Percentiles rank a stretch among this genome's conserved stretches.
These are phyloP conservation scores for Pycnococcus provasolii DNA, from an alignment of 139 green algal genomes.

Conservation along the genomic window DNA sequence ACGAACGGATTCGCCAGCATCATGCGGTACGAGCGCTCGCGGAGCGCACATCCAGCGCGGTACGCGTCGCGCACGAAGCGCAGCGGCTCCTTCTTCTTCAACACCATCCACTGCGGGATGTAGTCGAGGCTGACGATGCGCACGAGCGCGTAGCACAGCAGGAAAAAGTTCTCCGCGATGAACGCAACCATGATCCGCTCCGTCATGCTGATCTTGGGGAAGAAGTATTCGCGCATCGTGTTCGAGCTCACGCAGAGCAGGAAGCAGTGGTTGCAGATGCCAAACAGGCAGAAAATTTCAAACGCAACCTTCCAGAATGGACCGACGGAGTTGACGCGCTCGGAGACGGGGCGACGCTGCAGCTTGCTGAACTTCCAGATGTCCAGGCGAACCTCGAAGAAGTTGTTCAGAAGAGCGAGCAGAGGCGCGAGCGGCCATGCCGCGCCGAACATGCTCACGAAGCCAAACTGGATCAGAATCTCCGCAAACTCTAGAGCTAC, in stretches of 20 bases:
- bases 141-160: conserved; percentile 8
- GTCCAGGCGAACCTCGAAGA: conserved; percentile 20
- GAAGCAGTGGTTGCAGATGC: conserved; percentile 28
- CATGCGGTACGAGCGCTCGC: conserved; percentile 13
- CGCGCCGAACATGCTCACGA: conserved; percentile 20
- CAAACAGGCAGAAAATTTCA: conserved; percentile 4
- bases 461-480: conserved; percentile 25
- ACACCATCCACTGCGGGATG: neutral
- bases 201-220: conserved; percentile 5
- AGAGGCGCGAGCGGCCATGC: conserved; percentile 25
- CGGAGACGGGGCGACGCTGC: conserved; percentile 13
- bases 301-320: conserved; percentile 14
- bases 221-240: conserved; percentile 26
- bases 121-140: conserved; percentile 5
- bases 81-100: conserved; percentile 22
- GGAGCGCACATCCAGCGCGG: conserved; percentile 4
- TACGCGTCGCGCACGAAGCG: conserved; percentile 25
- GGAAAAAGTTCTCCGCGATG: conserved; percentile 13
- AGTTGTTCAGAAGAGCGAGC: conserved; percentile 14
- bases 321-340: conserved; percentile 6
- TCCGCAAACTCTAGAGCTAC: conserved; percentile 10
- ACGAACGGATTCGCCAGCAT: neutral
- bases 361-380: conserved; percentile 28
- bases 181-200: conserved; percentile 22
- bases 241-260: conserved; percentile 12